A percentile compares a stretch with the other conserved stretches of the same genome.
phyloP scores from a whole-genome alignment of 1,284 basidiomycete species.

The Naganishia liquefaciens region DNA sequence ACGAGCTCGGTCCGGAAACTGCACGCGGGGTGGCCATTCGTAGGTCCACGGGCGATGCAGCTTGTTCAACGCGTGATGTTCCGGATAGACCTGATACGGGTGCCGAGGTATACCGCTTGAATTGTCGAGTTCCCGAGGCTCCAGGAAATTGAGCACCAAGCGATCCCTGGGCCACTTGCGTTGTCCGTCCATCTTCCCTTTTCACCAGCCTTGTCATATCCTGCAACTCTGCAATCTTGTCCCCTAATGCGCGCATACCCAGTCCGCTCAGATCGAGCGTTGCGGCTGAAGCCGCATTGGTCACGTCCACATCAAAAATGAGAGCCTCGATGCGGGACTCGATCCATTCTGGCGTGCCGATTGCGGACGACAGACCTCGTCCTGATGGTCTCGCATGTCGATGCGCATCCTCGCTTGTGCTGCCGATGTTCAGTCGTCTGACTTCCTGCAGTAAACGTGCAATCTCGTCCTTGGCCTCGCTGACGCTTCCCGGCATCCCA shows the following conservation, averaged over 20 bases:
- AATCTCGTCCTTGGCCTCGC: constrained; percentile 26
- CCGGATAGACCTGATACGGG: constrained; percentile 7
- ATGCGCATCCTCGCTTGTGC: constrained; percentile 12
- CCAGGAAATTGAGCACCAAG: background rate
- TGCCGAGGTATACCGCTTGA: constrained; percentile 23
- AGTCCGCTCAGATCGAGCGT: constrained; percentile 11
- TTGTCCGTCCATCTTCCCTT: background rate
- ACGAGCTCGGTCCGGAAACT: constrained; percentile 7
- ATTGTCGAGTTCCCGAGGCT: background rate
- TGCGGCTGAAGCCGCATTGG: background rate
- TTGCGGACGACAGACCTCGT: background rate
- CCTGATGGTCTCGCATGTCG: background rate
- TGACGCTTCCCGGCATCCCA: constrained; percentile 2
- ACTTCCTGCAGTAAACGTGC: constrained; percentile 13
- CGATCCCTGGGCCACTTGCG: background rate
- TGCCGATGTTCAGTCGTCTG: constrained; percentile 6
- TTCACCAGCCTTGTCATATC: constrained; percentile 20
- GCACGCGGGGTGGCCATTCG: background rate
- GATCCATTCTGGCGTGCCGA: constrained; percentile 14
- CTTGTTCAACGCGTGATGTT: background rate
- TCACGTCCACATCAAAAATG: constrained; percentile 13
- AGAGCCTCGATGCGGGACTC: constrained; percentile 21
- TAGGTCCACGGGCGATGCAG: background rate
- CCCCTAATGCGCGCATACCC: constrained; percentile 4
- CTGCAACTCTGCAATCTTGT: constrained; percentile 27